Evolutionary conservation across 2,329 filamentous ascomycete species (phyloP).

Genomic region (Colletotrichum caudatum): DNA sequence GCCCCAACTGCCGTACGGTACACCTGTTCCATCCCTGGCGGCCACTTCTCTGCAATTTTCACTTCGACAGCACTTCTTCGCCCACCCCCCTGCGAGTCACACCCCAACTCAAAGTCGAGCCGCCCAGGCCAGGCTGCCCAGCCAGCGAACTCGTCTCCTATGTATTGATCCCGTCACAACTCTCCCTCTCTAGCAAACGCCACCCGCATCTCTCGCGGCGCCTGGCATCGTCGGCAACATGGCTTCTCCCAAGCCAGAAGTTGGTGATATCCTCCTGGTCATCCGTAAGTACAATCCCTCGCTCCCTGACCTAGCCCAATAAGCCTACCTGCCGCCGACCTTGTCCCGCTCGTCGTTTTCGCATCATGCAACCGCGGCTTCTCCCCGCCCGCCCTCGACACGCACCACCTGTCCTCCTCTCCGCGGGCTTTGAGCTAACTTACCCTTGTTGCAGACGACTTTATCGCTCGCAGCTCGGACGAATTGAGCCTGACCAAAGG

Average conservation of each 20-base stretch:
- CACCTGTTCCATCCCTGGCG: constrained; percentile 39
- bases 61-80: constrained; percentile 29
- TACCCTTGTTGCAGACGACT: constrained; percentile 76
- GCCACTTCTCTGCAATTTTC: constrained; percentile 32
- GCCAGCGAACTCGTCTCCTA: constrained; percentile 38
- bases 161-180: constrained; percentile 42
- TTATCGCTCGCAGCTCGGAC: constrained; percentile 89
- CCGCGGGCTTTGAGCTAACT: constrained; percentile 17
- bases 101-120: constrained; percentile 36
- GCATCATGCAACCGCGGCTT: constrained; percentile 29
- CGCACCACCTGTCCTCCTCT: constrained; percentile 1
- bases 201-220: constrained; percentile 41
- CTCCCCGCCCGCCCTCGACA: constrained; percentile 30
- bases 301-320: constrained; percentile 14
- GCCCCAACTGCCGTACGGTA: constrained; percentile 38
- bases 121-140: constrained; percentile 36
- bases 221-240: constrained; percentile 49
- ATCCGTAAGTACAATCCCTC: constrained; percentile 69
- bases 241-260: constrained; percentile 66
- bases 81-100: constrained; percentile 26
- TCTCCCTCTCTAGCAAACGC: constrained; percentile 40
- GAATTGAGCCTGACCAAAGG: constrained; percentile 90
- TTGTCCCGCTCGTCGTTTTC: constrained; percentile 22
- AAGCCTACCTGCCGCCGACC: constrained; percentile 16
- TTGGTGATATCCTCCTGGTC: constrained; percentile 76